A percentile compares a stretch with the other conserved stretches of the same genome.
These are phyloP conservation scores for Cladosporium sp. DNA, from an alignment of 2,329 filamentous ascomycete species.

Conservation along the genomic window DNA sequence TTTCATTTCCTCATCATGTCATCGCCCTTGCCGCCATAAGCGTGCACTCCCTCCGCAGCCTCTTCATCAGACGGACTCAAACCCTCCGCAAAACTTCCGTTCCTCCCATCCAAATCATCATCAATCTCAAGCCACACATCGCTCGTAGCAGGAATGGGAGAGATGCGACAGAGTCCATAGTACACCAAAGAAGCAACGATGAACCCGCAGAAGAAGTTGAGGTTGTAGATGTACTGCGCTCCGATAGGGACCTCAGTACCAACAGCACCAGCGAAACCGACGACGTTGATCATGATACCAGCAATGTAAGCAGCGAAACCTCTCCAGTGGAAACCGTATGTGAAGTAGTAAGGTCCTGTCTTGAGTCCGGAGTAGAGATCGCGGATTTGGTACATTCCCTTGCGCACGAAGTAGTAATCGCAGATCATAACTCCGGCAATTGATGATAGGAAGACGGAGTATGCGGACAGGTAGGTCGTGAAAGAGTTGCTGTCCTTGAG, in stretches of 20 bases:
- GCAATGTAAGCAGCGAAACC: conserved; percentile 79
- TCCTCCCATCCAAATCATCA: conserved; percentile 43
- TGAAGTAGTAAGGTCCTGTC: conserved; percentile 71
- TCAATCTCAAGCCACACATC: conserved; percentile 76
- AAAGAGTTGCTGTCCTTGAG: conserved; percentile 70
- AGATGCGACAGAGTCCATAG: conserved; percentile 67
- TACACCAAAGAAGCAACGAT: conserved; percentile 68
- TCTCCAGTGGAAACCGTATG: conserved; percentile 74
- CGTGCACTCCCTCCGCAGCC: conserved; percentile 8
- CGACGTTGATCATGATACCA: conserved; percentile 86
- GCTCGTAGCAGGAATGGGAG: conserved; percentile 72
- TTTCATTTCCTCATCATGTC: neutral
- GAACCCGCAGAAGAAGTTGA: conserved; percentile 90
- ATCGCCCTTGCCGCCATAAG: conserved; percentile 3
- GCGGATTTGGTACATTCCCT: conserved; percentile 75
- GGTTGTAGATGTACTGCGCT: conserved; percentile 81
- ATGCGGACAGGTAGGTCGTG: conserved; percentile 87
- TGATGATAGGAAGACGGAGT: conserved; percentile 89
- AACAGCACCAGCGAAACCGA: conserved; percentile 83
- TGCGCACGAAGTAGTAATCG: conserved; percentile 86
- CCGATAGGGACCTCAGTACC: conserved; percentile 70
- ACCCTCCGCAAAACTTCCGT: conserved; percentile 5
- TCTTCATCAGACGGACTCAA: conserved; percentile 3
- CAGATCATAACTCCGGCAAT: conserved; percentile 87
- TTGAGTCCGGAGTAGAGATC: conserved; percentile 74